Percentiles rank a stretch among this genome's conserved stretches.
Conservation (phyloP, 805 yeast species). For the Wickerhamiella hasegawae region DNA sequence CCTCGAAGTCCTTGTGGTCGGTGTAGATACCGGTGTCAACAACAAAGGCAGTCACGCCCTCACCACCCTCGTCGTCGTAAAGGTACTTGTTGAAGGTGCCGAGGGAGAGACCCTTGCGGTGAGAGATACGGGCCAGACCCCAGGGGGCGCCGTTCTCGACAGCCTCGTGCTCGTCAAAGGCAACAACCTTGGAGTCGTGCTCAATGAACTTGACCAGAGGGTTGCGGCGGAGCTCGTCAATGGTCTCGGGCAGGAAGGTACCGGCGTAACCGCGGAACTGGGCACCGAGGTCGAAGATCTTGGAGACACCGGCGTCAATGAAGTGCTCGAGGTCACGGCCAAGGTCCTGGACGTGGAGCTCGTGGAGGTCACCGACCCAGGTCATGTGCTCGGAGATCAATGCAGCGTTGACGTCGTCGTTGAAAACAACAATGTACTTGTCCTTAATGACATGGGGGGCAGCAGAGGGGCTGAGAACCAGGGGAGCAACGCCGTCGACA, state of each 20-base stretch:
- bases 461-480: constrained; percentile 30
- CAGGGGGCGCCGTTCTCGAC: constrained; percentile 54
- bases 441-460: constrained; percentile 17
- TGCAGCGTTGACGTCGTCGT: constrained; percentile 39
- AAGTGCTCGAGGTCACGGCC: constrained; percentile 17
- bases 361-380: constrained; percentile 34
- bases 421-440: constrained; percentile 68
- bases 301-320: constrained; percentile 15
- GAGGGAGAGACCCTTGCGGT: constrained; percentile 44
- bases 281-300: constrained; percentile 30
- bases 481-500: constrained; percentile 28
- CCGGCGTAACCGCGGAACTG: constrained; percentile 71
- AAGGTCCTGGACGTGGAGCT: constrained; percentile 25
- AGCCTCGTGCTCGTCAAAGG: constrained; percentile 30
- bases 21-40: constrained; percentile 42
- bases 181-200: constrained; percentile 38
- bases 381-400: constrained; percentile 49
- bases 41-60: constrained; percentile 29
- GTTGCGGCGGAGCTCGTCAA: constrained; percentile 53
- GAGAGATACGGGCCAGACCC: constrained; percentile 60
- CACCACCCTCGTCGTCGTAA: constrained; percentile 36
- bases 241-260: constrained; percentile 54
- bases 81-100: constrained; percentile 44
- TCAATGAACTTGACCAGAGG: constrained; percentile 44
- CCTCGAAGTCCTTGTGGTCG: constrained; percentile 36